A percentile compares a stretch with the other conserved stretches of the same genome.
These are phyloP conservation scores for Spongiforma sp. DNA, from an alignment of 1,284 basidiomycete genomes.

Conservation along the genomic window DNA sequence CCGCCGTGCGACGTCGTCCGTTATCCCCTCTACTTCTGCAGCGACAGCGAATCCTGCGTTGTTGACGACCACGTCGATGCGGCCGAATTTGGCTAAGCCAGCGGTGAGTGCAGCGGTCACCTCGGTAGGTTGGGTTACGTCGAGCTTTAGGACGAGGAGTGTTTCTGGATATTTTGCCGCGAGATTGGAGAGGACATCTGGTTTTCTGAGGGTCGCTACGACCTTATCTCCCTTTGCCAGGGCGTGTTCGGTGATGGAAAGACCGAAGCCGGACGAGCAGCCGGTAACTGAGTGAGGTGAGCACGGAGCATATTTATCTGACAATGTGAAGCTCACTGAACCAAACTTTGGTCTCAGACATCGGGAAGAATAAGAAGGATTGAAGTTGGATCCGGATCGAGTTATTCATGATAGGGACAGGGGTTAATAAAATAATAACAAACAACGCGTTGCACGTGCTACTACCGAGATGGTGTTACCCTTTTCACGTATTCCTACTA, in stretches of 20 bases:
- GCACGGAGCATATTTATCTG: too few species aligned
- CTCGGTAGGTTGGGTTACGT: conserved; percentile 28
- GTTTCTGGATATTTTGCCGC: conserved; percentile 25
- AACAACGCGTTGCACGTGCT: background rate
- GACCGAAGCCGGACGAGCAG: conserved; percentile 37
- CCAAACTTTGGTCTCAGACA: too few species aligned
- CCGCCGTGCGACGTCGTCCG: conserved; percentile 30
- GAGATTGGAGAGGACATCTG: conserved; percentile 28
- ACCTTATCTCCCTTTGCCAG: conserved; percentile 36
- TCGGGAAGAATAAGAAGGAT: too few species aligned
- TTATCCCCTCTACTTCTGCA: conserved; percentile 33
- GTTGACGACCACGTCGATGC: conserved; percentile 41
- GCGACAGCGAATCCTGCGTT: conserved; percentile 39
- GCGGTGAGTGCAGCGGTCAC: conserved; percentile 32
- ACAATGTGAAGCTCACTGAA: too few species aligned
- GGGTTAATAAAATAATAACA: background rate
- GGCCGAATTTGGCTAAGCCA: conserved; percentile 28
- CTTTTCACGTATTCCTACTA: background rate
- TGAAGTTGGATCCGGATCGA: too few species aligned
- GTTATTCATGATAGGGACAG: too few species aligned
- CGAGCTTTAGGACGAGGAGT: conserved; percentile 32
- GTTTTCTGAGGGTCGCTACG: conserved; percentile 39
- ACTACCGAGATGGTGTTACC: too few species aligned
- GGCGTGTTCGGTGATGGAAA: conserved; percentile 28
- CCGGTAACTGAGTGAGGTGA: conserved; percentile 34